A percentile compares a stretch with the other conserved stretches of the same genome.
Evolutionary conservation across 2,329 filamentous ascomycete genomes (phyloP).

Genomic region (Byssothecium circinans): DNA sequence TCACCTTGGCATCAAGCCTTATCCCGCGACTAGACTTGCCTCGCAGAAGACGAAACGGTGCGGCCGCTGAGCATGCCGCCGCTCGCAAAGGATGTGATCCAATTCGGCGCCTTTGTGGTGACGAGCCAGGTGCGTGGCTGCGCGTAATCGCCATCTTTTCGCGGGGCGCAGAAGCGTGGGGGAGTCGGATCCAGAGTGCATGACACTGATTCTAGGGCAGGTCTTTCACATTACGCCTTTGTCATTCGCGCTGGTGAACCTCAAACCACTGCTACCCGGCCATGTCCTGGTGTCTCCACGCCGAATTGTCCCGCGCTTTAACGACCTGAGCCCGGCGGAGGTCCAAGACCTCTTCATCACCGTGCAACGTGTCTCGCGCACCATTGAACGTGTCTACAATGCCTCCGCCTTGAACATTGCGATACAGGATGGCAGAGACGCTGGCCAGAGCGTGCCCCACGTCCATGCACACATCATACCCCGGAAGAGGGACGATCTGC

Average conservation of each 20-base stretch:
- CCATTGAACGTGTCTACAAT: conserved; percentile 65
- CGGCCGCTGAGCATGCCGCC: conserved; percentile 32
- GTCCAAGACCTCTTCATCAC: conserved; percentile 85
- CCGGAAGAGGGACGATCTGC: conserved; percentile 61
- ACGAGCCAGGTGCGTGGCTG: conserved; percentile 45
- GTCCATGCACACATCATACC: conserved; percentile 93
- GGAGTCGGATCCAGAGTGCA: too few relatives aligned
- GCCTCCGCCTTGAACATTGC: conserved; percentile 87
- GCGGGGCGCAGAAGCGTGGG: conserved; percentile 1
- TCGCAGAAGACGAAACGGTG: neutral
- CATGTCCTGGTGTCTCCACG: conserved; percentile 89
- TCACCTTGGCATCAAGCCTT: neutral
- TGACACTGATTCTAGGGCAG: conserved; percentile 48
- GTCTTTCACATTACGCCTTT: conserved; percentile 82
- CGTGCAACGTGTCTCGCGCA: conserved; percentile 77
- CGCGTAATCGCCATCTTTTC: conserved; percentile 9
- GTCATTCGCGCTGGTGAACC: conserved; percentile 88
- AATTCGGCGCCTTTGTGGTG: conserved; percentile 49
- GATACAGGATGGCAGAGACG: conserved; percentile 87
- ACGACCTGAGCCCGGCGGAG: conserved; percentile 72
- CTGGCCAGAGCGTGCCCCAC: conserved; percentile 92
- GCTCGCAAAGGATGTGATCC: conserved; percentile 45
- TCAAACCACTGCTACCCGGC: conserved; percentile 90
- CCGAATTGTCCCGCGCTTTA: conserved; percentile 67
- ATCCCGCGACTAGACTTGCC: neutral